Base-by-base conservation (phyloP, 2,329 filamentous ascomycete species). In the Beauveria bassiana region DNA sequence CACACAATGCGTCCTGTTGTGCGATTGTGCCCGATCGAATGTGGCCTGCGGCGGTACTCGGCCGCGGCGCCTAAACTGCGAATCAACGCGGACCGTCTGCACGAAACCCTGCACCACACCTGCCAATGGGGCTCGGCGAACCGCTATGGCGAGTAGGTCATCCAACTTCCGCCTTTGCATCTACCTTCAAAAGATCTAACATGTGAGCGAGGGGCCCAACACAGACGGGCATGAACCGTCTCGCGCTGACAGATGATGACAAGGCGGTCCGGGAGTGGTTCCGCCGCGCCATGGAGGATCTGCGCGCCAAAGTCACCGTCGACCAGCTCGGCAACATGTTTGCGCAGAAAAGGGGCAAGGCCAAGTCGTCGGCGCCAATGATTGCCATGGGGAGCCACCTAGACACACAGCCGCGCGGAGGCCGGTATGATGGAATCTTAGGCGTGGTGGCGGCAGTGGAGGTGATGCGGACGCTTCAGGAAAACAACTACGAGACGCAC, bases 251-350 rank as follows among this genome's bases (percentile, higher is more conserved):
- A 3, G 85, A 93, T 68, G 78, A 85, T 12, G 91, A 95, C 71
- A 90, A 87, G 70, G 75, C 83, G 68, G 89, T 81, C n/a, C 84
- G 90, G 50, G 84, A 89, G 71, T 95, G 90, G 90, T 92, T 95
- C 65, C 81, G 86, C 1, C 74, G 85, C 46, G 87, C 86, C 1
- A 85, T 84, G 1, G 74, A 83, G 68, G 77, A 77, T 0, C 75
- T 93, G 0, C 88, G 86, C 20, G 93, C 90, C 73, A 78, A 79
- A 3, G 79, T 90, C 18, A 87, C 81, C 0, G 73, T 91, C 3
- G 91, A 96, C 70, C 77, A 84, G 58, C 91, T 95, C 86, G 90
- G 90, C 22, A 95, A 95, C 67, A 89, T 69, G 58, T 95, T 95
- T 70, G 89, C 90, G 1, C 79, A 89, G 5, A 81, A 87, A 4